Base-by-base conservation (phyloP, 2,329 filamentous ascomycete genomes). In the Hypoxylon sp. region DNA sequence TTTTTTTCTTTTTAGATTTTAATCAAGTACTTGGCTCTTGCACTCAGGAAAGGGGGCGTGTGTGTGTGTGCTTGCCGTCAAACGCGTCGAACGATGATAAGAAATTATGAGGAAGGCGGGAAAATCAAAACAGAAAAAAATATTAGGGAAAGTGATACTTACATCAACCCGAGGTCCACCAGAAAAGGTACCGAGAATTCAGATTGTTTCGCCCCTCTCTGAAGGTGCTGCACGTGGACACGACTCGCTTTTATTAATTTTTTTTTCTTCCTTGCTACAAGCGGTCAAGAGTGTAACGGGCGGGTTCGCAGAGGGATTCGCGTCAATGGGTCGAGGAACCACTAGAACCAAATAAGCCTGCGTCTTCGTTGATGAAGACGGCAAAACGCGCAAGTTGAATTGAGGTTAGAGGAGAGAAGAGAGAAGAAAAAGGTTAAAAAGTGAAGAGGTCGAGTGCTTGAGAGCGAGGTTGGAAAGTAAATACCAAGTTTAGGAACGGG, bases 391-490 rank as follows among this genome's bases (percentile, higher is more conserved):
- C 54, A 62, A 66, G 66, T 60, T 55, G 52, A 48, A 54, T 57
- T 57, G 63, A 59, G 51, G 58, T 60, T 44, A 48, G 60, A 70
- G 58, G 64, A 50, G 48, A 70, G 55, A 65, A 59, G 39, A 70
- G 67, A 69, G 67, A 68, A 60, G 66, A 69, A 73, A 71, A 65
- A 63, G 57, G 60, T 63, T 59, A 70, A 65, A 52, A 69, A 69
- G 63, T 68, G 58, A 70, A 69, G 57, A 61, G 61, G 57, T 69
- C 64, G 69, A 69, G 69, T 70, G 68, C 70, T 63, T 71, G 69
- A 74, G 61, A 62, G 64, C 59, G 68, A 73, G 73, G 70, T 74
- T 74, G 72, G 75, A 74, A 74, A 74, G 70, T 67, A 71, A 72
- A 72, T 72, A 70, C 63, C 63, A 69, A 62, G 59, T 74, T 77